Conservation (phyloP, 2,329 filamentous ascomycete genomes). For the Madurella fahalii region DNA sequence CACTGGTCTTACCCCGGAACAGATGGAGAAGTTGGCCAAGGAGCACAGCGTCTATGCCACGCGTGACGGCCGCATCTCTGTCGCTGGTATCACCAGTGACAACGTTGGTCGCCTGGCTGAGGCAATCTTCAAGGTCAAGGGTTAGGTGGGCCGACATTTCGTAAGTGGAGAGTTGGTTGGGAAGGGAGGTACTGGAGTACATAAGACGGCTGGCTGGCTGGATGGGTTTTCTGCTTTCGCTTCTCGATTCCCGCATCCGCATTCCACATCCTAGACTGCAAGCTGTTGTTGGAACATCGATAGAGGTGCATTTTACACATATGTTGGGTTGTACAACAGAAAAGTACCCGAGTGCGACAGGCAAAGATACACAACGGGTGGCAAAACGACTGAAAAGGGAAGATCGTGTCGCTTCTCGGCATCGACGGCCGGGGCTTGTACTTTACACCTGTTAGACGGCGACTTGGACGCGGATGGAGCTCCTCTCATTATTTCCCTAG, state of each 20-base stretch:
- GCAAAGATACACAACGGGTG: conserved; percentile 1
- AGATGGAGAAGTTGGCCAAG: conserved; percentile 88
- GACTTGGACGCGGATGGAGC: too few relatives aligned
- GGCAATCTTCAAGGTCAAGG: conserved; percentile 80
- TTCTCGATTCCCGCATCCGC: conserved; percentile 4
- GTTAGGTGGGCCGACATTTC: conserved; percentile 37
- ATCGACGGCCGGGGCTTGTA: neutral
- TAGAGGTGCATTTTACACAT: neutral
- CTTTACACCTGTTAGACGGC: neutral
- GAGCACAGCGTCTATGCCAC: conserved; percentile 98
- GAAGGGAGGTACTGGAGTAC: conserved; percentile 7
- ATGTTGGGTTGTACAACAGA: conserved; percentile 2
- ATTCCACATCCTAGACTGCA: conserved; percentile 9
- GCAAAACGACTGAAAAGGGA: neutral
- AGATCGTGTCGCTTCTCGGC: neutral
- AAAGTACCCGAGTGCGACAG: neutral
- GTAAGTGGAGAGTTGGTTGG: conserved; percentile 3
- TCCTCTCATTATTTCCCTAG: too few relatives aligned
- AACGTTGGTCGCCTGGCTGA: conserved; percentile 79
- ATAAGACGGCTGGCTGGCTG: conserved; percentile 3
- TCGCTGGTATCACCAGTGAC: conserved; percentile 75
- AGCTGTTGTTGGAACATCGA: neutral
- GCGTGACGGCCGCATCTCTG: conserved; percentile 83
- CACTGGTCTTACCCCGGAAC: conserved; percentile 83
- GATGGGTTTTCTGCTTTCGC: conserved; percentile 6